Conservation (phyloP, 257 asterid genomes). For the Plectranthus barbatus region DNA sequence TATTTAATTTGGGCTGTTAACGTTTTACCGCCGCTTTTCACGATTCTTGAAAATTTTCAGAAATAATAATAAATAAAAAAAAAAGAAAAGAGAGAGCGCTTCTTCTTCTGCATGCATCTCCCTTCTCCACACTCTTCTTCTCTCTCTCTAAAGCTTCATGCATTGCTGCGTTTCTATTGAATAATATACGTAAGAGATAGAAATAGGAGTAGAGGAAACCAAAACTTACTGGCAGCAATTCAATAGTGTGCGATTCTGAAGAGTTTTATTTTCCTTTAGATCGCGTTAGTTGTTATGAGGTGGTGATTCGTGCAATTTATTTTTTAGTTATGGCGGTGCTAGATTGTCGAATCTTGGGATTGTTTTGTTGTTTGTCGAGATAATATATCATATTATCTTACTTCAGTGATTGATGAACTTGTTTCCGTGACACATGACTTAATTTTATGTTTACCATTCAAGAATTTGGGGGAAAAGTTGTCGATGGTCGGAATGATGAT, state of each 20-base stretch:
- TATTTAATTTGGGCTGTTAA: neutral
- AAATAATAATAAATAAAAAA: neutral
- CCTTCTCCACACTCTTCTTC: neutral
- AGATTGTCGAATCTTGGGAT: neutral
- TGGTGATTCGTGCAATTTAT: neutral
- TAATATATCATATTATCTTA: neutral
- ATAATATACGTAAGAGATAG: conserved; percentile 10
- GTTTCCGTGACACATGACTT: neutral
- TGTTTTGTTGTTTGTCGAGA: neutral
- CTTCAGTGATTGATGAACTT: neutral
- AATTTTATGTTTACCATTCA: neutral
- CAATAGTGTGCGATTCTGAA: neutral
- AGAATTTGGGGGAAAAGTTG: neutral
- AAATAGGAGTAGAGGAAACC: conserved; percentile 6
- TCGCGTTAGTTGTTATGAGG: neutral
- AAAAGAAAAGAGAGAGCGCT: neutral
- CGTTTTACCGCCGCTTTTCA: neutral
- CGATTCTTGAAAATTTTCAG: neutral
- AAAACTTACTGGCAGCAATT: neutral
- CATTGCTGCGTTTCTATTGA: neutral
- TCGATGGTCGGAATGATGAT: neutral
- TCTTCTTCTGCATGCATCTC: neutral
- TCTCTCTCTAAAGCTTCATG: neutral
- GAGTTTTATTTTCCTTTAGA: neutral
- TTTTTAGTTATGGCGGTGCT: no score